These are phyloP conservation scores for Leptographium flavum DNA, from an alignment of 2,329 filamentous ascomycete species.

Conservation along the genomic window DNA sequence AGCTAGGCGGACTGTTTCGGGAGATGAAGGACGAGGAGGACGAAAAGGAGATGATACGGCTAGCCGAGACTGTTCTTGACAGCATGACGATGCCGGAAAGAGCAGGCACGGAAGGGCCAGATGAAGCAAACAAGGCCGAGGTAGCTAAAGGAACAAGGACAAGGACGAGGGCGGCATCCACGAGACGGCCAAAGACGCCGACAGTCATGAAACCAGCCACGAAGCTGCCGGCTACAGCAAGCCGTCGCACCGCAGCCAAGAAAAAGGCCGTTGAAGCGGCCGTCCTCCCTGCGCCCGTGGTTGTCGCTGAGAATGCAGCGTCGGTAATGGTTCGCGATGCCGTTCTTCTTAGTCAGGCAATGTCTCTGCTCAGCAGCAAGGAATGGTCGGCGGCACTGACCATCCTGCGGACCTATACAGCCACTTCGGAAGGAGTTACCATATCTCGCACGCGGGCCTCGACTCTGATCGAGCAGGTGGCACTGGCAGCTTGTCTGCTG, in stretches of 20 bases:
- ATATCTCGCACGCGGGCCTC: slow-evolving; percentile 12
- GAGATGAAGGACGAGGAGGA: slow-evolving; percentile 29
- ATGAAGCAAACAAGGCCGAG: neutral
- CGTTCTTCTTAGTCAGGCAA: slow-evolving; percentile 27
- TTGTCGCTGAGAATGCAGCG: slow-evolving; percentile 11
- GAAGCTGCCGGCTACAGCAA: slow-evolving; percentile 6
- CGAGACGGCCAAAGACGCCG: slow-evolving; percentile 13
- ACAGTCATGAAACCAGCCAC: slow-evolving; percentile 14
- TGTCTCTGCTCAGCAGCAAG: slow-evolving; percentile 31
- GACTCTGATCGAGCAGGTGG: slow-evolving; percentile 38
- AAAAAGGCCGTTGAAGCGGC: slow-evolving; percentile 12
- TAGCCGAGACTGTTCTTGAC: slow-evolving; percentile 28
- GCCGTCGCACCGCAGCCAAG: slow-evolving; percentile 14
- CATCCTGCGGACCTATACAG: slow-evolving; percentile 28
- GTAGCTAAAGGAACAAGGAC: neutral
- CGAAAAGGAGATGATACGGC: slow-evolving; percentile 27
- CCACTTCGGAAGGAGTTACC: slow-evolving; percentile 13
- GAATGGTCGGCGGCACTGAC: slow-evolving; percentile 44
- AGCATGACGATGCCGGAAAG: neutral
- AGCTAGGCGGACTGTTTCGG: slow-evolving; percentile 42
- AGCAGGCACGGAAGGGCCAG: neutral
- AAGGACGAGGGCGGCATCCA: neutral
- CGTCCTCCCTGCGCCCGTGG: neutral
- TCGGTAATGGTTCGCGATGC: slow-evolving; percentile 21
- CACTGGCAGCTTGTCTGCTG: slow-evolving; percentile 53